Percentiles rank a stretch among this genome's conserved stretches.
phyloP scores from a whole-genome alignment of 2,329 filamentous ascomycete genomes.

The Phyllosticta citrichinensis region DNA sequence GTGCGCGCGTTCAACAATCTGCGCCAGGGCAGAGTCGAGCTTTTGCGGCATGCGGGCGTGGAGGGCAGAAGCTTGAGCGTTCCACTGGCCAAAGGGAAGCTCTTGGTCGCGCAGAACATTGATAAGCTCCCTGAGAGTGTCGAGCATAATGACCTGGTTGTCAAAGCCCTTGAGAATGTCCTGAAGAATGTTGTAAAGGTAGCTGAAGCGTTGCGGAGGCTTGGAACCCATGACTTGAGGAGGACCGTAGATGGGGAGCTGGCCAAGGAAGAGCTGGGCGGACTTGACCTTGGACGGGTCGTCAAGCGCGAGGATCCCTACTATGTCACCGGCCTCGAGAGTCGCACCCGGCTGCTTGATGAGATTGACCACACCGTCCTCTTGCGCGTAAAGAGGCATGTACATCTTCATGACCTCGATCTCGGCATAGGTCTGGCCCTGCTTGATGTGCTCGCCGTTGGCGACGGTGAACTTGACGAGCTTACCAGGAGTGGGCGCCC shows the following conservation, averaged over 20 bases:
- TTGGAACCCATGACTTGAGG: conserved; percentile 85
- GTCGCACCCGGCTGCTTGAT: conserved; percentile 99
- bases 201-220: conserved; percentile 75
- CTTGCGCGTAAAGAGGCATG: conserved; percentile 92
- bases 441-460: conserved; percentile 85
- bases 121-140: conserved; percentile 79
- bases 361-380: conserved; percentile 92
- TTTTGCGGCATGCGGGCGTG: conserved; percentile 95
- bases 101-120: conserved; percentile 81
- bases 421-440: conserved; percentile 88
- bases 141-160: conserved; percentile 91
- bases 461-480: conserved; percentile 96
- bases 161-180: conserved; percentile 92
- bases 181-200: conserved; percentile 65
- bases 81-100: conserved; percentile 93
- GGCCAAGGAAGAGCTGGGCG: conserved; percentile 83
- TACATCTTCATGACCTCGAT: conserved; percentile 99
- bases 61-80: conserved; percentile 88
- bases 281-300: conserved; percentile 96
- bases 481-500: conserved; percentile 91
- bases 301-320: conserved; percentile 92
- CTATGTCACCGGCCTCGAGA: conserved; percentile 92
- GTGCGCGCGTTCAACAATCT: conserved; percentile 77
- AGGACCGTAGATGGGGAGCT: conserved; percentile 76
- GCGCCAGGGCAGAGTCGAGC: conserved; percentile 70